phyloP scores from a whole-genome alignment of 441 rosid species.

The Eutrema salsugineum region DNA sequence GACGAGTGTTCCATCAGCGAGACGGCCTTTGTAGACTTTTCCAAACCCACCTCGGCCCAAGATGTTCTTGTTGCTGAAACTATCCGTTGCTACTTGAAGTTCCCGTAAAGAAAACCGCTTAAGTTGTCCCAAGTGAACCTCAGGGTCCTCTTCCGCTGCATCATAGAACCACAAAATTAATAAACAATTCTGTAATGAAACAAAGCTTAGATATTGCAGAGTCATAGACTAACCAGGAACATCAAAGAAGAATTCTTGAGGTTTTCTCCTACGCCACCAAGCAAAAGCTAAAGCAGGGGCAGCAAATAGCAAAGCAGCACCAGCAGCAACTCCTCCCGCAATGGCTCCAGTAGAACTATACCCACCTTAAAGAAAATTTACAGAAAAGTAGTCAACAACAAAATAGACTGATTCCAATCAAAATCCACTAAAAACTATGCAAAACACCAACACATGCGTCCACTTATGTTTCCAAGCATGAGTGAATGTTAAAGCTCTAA shows the following conservation, averaged over 20 bases:
- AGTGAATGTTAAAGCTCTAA: neutral
- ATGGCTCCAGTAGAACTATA: slow-evolving; percentile 73
- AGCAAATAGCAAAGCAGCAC: slow-evolving; percentile 87
- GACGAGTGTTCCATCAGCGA: slow-evolving; percentile 86
- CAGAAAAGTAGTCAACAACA: neutral
- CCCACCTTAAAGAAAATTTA: slow-evolving; percentile 45
- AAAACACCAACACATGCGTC: neutral
- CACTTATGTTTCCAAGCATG: neutral
- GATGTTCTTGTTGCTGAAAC: slow-evolving; percentile 85
- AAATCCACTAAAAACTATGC: neutral
- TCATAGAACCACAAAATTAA: neutral
- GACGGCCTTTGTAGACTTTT: slow-evolving; percentile 89
- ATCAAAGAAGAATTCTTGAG: slow-evolving; percentile 83
- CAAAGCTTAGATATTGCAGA: neutral
- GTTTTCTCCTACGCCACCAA: slow-evolving; percentile 83
- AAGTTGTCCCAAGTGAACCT: slow-evolving; percentile 92
- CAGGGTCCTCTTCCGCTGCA: slow-evolving; percentile 95
- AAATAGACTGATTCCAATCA: neutral
- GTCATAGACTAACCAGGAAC: slow-evolving; percentile 65
- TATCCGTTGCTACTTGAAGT: slow-evolving; percentile 93
- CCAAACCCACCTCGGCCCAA: slow-evolving; percentile 97
- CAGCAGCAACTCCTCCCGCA: slow-evolving; percentile 95
- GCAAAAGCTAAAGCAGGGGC: slow-evolving; percentile 93
- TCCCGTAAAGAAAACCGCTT: slow-evolving; percentile 87
- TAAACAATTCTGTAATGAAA: neutral